Percentiles rank a stretch among this genome's conserved stretches.
Conservation (phyloP, 306 rosid species). For the Pterocarpus santalinus region DNA sequence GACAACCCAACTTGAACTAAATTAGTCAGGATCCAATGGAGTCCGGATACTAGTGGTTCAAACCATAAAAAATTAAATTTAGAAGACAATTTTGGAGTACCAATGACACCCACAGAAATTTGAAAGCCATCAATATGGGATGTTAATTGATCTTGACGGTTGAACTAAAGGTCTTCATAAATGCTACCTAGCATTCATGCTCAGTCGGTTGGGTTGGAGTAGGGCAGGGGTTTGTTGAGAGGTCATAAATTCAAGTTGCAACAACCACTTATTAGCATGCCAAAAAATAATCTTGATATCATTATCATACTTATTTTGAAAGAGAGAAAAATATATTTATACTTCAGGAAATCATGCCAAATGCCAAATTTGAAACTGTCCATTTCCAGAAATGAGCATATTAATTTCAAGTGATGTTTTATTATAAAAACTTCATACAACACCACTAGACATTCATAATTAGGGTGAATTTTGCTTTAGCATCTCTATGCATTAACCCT, state of each 20-base stretch:
- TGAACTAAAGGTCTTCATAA: neutral
- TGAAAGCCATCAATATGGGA: neutral
- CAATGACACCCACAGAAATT: neutral
- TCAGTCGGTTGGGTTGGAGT: slow-evolving; percentile 22
- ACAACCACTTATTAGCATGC: slow-evolving; percentile 22
- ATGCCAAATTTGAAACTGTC: neutral
- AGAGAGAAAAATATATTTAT: neutral
- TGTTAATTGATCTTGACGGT: neutral
- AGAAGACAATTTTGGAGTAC: neutral
- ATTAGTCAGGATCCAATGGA: no score
- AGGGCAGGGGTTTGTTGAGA: slow-evolving; percentile 20
- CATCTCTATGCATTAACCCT: neutral
- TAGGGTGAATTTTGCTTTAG: neutral
- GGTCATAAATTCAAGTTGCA: slow-evolving; percentile 25
- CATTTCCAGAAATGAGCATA: neutral
- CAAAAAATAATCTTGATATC: neutral
- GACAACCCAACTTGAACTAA: no score
- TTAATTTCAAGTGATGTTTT: neutral
- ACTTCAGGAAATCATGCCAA: slow-evolving; percentile 10
- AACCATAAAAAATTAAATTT: neutral
- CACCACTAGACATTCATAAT: neutral
- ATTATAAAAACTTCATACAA: neutral
- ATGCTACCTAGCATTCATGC: slow-evolving; percentile 17
- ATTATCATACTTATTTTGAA: neutral
- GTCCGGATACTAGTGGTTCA: no score